Evolutionary conservation across 1,139 yeast genomes (phyloP), one percentile per base, ranked within the genome.

Genomic region (Petasospora rhodanensis): DNA sequence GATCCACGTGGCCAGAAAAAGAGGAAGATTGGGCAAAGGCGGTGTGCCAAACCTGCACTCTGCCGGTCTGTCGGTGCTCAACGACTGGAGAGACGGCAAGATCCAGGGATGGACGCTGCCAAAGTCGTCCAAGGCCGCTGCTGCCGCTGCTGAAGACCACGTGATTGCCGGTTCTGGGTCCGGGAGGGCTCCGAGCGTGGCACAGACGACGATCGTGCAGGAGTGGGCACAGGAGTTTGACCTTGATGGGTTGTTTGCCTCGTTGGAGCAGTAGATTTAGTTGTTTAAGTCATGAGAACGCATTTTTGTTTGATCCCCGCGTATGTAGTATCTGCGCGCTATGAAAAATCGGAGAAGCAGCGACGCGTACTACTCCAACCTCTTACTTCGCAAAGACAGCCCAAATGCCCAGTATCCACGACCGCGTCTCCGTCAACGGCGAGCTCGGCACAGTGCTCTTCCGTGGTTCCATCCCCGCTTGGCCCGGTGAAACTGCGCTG

Each of bases 11-110:
- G 96, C 98, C 16, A 79, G 98, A 59, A 75, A 78, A 47, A 79
- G 85, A 61, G 99, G 99, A 35, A 76, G 97, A 59, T 69, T 91
- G 45, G 87, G 95, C 32, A 83, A 76, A 56, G 95, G 96, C 29
- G 99, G 98, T 53, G 63, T 91, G 37, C 96, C 98, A 34, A 87
- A 91, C 58, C 60, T 91, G 48, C 79, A 77, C 38, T 71, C 91
- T 43, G 95, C 98, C 10, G 96, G 95, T 24, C 61, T 74, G 50
- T 70, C 85, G 22, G 83, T 91, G 5, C 70, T 93, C 53, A 85
- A 77, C 48, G 99, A 91, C 62, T 93, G 97, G 97, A 79, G 96
- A 63, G 96, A 89, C 60, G 98, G 98, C 38, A 77, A 94, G 56
- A 75, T 91, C 48, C 62, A 80, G 36, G 96, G 97, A 29, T 91